A percentile compares a stretch with the other conserved stretches of the same genome.
Conservation (phyloP, 1,284 basidiomycete species). For the Serendipita sp. region DNA sequence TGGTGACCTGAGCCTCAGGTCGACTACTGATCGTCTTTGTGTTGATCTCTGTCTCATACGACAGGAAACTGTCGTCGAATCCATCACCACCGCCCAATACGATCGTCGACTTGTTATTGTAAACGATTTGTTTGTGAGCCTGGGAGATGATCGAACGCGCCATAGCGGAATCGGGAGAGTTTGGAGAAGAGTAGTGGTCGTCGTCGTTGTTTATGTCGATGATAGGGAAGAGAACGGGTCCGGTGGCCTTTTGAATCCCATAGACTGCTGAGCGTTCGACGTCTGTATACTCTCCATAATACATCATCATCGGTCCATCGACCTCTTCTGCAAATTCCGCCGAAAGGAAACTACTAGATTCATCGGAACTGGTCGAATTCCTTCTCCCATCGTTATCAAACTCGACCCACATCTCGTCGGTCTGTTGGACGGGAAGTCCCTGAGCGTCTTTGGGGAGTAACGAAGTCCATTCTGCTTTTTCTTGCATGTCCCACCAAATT, state of each 20-base stretch:
- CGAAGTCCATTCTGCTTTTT: conserved; percentile 24
- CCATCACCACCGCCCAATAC: neutral
- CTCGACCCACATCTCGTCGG: conserved; percentile 2
- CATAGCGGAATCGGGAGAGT: neutral
- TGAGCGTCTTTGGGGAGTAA: conserved; percentile 1
- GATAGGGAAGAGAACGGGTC: neutral
- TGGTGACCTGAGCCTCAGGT: neutral
- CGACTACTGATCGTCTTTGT: neutral
- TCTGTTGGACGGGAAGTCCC: neutral
- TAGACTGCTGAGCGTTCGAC: neutral
- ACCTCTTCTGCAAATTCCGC: neutral
- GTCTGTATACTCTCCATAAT: neutral
- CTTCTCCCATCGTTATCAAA: neutral
- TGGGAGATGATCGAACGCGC: neutral
- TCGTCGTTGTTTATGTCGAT: neutral
- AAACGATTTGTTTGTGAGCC: neutral
- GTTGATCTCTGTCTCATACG: neutral
- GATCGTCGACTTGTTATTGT: neutral
- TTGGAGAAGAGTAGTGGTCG: neutral
- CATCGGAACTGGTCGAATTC: neutral
- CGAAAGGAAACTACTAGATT: too few relatives aligned
- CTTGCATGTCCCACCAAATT: conserved; percentile 23
- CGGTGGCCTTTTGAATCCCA: neutral
- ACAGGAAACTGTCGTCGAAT: conserved; percentile 3
- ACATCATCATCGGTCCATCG: neutral